Conservation (phyloP, 805 yeast genomes). For the Candida chauliodis region DNA sequence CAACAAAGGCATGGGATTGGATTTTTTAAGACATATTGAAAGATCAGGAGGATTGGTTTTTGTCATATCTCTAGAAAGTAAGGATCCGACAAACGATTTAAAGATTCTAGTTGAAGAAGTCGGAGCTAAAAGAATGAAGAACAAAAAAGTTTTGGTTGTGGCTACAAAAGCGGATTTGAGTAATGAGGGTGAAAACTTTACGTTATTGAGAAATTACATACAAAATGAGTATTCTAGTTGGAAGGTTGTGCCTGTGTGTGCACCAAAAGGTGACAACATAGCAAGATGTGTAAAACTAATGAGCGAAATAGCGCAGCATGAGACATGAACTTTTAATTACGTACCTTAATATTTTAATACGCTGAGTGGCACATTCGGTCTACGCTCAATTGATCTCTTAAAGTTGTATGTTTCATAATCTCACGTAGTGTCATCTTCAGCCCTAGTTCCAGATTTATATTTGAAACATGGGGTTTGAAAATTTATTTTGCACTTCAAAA, state of each 20-base stretch:
- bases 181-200: slow-evolving; percentile 47
- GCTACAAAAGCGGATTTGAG: slow-evolving; percentile 93
- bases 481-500: too few relatives aligned
- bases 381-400: too few relatives aligned
- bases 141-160: slow-evolving; percentile 67
- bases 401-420: too few relatives aligned
- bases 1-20: slow-evolving; percentile 90
- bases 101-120: slow-evolving; percentile 63
- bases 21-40: slow-evolving; percentile 88
- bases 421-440: too few relatives aligned
- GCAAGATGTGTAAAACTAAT: slow-evolving; percentile 66
- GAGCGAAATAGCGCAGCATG: slow-evolving; percentile 50
- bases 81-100: slow-evolving; percentile 66
- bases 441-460: too few relatives aligned
- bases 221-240: slow-evolving; percentile 37
- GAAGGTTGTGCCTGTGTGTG: slow-evolving; percentile 84
- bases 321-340: not conserved
- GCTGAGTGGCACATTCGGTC: too few relatives aligned
- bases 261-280: slow-evolving; percentile 66
- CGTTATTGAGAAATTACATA: slow-evolving; percentile 43
- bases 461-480: too few relatives aligned
- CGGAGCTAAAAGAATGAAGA: slow-evolving; percentile 57
- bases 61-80: slow-evolving; percentile 72
- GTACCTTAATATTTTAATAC: not conserved
- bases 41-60: slow-evolving; percentile 87